These are phyloP conservation scores for Taphrina confusa DNA, from an alignment of 1,139 yeast species.

Conservation along the genomic window DNA sequence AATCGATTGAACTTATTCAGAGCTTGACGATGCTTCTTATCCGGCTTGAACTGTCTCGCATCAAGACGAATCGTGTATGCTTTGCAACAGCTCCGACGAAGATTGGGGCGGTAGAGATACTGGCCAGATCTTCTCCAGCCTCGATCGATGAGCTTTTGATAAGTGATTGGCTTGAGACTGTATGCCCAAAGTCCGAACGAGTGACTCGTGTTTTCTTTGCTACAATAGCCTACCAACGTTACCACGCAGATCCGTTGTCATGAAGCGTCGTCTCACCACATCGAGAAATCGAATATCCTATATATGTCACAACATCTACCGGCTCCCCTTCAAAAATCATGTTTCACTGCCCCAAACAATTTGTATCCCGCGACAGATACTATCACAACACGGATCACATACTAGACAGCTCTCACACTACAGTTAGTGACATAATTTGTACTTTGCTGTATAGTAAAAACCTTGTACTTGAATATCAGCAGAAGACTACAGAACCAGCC, in stretches of 20 bases:
- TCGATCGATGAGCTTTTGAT: conserved; percentile 56
- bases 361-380: too few relatives aligned
- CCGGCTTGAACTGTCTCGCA: conserved; percentile 51
- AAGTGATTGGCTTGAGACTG: conserved; percentile 37
- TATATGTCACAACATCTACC: conserved; percentile 28
- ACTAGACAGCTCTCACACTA: too few relatives aligned
- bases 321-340: conserved; percentile 36
- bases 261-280: conserved; percentile 10
- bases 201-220: conserved; percentile 30
- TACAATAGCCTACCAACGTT: conserved; percentile 40
- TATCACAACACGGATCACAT: too few relatives aligned
- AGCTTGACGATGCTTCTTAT: conserved; percentile 67
- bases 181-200: conserved; percentile 37
- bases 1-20: conserved; percentile 62
- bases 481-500: too few relatives aligned
- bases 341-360: too few relatives aligned
- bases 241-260: neutral
- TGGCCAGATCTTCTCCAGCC: conserved; percentile 72
- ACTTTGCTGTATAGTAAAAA: too few relatives aligned
- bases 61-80: conserved; percentile 70
- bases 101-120: conserved; percentile 72
- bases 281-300: conserved; percentile 17
- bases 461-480: too few relatives aligned
- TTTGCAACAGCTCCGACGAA: conserved; percentile 75
- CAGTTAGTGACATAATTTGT: too few relatives aligned